These are phyloP conservation scores for Aspergillus piperis DNA, from an alignment of 2,329 filamentous ascomycete species.

Conservation along the genomic window DNA sequence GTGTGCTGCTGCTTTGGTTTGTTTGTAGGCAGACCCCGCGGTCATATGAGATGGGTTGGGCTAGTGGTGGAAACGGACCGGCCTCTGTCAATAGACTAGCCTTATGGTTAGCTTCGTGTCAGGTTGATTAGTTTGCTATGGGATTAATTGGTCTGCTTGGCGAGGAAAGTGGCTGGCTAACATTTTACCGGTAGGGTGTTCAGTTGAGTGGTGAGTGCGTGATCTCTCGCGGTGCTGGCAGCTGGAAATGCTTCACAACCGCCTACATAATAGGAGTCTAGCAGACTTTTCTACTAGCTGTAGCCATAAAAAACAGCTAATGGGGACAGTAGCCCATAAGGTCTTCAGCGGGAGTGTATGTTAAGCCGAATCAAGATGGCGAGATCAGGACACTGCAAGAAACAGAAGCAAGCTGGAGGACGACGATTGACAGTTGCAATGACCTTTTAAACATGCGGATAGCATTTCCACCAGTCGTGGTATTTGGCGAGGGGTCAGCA, in stretches of 20 bases:
- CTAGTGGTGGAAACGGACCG: neutral
- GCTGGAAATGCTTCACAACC: neutral
- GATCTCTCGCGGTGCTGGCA: too few relatives aligned
- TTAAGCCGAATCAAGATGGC: neutral
- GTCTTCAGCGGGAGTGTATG: too few relatives aligned
- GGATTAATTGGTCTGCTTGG: neutral
- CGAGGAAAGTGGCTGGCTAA: neutral
- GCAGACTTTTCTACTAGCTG: too few relatives aligned
- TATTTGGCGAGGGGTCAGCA: too few relatives aligned
- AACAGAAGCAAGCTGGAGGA: neutral
- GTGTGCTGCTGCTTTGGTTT: neutral
- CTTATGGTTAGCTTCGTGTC: neutral
- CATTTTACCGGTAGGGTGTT: too few relatives aligned
- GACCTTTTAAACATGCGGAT: neutral
- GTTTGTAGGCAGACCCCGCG: neutral
- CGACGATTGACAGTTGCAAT: neutral
- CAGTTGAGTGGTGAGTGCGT: too few relatives aligned
- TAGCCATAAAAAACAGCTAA: too few relatives aligned
- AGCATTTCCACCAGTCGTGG: neutral
- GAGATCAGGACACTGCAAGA: too few relatives aligned
- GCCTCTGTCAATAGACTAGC: neutral
- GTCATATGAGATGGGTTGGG: neutral
- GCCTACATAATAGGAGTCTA: too few relatives aligned
- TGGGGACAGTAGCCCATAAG: too few relatives aligned
- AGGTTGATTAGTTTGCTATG: neutral